phyloP scores from a whole-genome alignment of 2,329 filamentous ascomycete species.

The Paracoccidioides lutzii region DNA sequence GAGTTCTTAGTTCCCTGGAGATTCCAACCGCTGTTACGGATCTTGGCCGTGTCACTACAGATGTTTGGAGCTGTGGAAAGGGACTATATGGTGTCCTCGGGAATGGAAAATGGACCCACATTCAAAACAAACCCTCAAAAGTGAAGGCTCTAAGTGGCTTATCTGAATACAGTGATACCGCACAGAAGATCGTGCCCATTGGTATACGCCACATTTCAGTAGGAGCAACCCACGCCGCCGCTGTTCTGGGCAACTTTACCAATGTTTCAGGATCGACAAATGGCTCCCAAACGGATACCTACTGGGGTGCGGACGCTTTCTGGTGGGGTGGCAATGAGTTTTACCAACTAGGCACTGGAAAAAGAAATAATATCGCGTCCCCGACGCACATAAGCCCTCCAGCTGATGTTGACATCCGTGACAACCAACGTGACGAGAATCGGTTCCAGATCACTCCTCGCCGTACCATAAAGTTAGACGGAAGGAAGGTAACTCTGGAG shows the following conservation, averaged over 20 bases:
- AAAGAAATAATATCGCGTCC: conserved; percentile 62
- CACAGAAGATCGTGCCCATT: conserved; percentile 59
- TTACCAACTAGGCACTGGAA: conserved; percentile 86
- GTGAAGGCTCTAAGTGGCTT: conserved; percentile 72
- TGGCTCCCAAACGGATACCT: conserved; percentile 51
- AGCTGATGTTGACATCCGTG: conserved; percentile 46
- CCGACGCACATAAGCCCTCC: conserved; percentile 75
- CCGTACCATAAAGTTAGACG: conserved; percentile 55
- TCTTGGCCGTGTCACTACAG: conserved; percentile 50
- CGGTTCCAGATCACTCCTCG: conserved; percentile 71
- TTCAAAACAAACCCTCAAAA: conserved; percentile 64
- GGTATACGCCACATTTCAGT: conserved; percentile 59
- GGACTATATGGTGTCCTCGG: conserved; percentile 76
- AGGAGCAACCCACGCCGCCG: conserved; percentile 68
- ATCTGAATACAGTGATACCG: conserved; percentile 72
- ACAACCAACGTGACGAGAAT: conserved; percentile 53
- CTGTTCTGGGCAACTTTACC: conserved; percentile 71
- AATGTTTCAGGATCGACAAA: conserved; percentile 44
- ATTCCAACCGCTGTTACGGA: conserved; percentile 29
- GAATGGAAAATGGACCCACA: conserved; percentile 78
- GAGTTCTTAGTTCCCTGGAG: conserved; percentile 38
- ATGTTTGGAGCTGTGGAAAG: conserved; percentile 77
- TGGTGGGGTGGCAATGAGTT: conserved; percentile 95
- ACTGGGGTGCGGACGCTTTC: conserved; percentile 75
- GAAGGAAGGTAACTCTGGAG: conserved; percentile 62